Percentiles rank a stretch among this genome's conserved stretches.
Conservation (phyloP, 2,329 filamentous ascomycete species). For the Fusarium sulawesiense region DNA sequence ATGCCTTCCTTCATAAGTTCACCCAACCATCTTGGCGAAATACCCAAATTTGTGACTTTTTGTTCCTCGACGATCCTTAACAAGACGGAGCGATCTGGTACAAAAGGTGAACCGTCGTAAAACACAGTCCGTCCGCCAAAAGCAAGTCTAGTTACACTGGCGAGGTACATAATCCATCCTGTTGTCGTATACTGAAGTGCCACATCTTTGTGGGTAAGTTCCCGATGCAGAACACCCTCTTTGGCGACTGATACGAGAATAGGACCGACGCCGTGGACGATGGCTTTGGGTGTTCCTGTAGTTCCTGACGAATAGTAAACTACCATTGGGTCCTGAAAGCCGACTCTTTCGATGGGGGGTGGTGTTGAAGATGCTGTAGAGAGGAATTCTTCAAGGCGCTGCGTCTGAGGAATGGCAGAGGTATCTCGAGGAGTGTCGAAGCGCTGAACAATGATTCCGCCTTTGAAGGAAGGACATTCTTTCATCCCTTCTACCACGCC, state of each 20-base stretch:
- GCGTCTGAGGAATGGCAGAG: slow-evolving; percentile 59
- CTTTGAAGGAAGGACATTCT: slow-evolving; percentile 68
- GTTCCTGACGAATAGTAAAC: slow-evolving; percentile 85
- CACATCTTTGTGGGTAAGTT: slow-evolving; percentile 54
- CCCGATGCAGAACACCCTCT: slow-evolving; percentile 67
- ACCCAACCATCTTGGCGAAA: slow-evolving; percentile 80
- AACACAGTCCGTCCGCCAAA: slow-evolving; percentile 72
- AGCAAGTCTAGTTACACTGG: slow-evolving; percentile 67
- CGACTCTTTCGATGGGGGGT: slow-evolving; percentile 69
- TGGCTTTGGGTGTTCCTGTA: slow-evolving; percentile 86
- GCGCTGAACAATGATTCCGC: slow-evolving; percentile 73
- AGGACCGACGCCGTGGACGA: slow-evolving; percentile 80
- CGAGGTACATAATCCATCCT: slow-evolving; percentile 90
- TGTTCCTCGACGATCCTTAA: slow-evolving; percentile 72
- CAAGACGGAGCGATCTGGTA: slow-evolving; percentile 73
- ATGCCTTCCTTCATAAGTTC: slow-evolving; percentile 75
- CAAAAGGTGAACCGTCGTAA: slow-evolving; percentile 87
- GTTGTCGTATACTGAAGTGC: slow-evolving; percentile 72
- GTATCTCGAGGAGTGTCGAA: slow-evolving; percentile 72
- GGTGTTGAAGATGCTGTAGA: slow-evolving; percentile 45
- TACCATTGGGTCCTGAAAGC: slow-evolving; percentile 80
- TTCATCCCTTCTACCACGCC: slow-evolving; percentile 76
- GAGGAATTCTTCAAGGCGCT: slow-evolving; percentile 61
- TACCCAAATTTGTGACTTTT: slow-evolving; percentile 77
- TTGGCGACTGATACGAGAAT: slow-evolving; percentile 66